Percentiles rank a stretch among this genome's conserved stretches.
Evolutionary conservation across 139 green algal genomes (phyloP).

Genomic region (Eudorina sp.): DNA sequence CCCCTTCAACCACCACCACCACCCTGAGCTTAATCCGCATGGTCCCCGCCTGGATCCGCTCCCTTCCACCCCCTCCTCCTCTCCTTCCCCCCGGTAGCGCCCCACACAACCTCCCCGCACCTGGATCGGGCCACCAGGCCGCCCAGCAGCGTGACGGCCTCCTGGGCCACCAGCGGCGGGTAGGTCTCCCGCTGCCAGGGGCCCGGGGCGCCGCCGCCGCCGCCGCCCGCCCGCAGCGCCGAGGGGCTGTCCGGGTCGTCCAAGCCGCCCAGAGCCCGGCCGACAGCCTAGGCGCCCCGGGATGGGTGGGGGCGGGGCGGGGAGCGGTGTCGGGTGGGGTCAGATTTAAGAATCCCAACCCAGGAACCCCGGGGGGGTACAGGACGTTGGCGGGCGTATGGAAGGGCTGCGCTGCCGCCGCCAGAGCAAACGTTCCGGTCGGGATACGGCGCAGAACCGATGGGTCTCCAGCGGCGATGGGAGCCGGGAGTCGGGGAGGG

Average conservation of each 20-base stretch:
- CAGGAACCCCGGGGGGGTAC: no score
- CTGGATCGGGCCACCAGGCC: slow-evolving; percentile 13
- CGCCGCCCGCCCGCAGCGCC: neutral
- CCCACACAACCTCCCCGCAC: neutral
- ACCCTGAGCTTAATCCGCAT: no score
- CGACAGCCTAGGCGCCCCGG: neutral
- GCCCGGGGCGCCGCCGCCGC: neutral
- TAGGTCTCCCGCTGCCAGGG: slow-evolving; percentile 32
- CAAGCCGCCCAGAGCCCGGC: neutral
- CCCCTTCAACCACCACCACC: neutral
- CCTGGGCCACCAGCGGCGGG: slow-evolving; percentile 5
- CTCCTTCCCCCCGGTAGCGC: neutral
- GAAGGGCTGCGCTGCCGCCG: no score
- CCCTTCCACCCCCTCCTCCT: neutral
- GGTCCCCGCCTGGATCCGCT: no score
- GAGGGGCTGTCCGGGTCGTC: neutral
- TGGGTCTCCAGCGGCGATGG: no score
- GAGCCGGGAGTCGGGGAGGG: no score
- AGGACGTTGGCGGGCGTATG: no score
- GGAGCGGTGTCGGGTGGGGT: neutral
- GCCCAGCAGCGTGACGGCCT: neutral
- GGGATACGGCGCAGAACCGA: no score
- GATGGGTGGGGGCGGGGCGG: neutral
- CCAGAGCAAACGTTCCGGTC: no score
- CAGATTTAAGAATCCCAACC: no score